A percentile compares a stretch with the other conserved stretches of the same genome.
Conservation (phyloP, 2,329 filamentous ascomycete genomes). For the Neurospora crassa region DNA sequence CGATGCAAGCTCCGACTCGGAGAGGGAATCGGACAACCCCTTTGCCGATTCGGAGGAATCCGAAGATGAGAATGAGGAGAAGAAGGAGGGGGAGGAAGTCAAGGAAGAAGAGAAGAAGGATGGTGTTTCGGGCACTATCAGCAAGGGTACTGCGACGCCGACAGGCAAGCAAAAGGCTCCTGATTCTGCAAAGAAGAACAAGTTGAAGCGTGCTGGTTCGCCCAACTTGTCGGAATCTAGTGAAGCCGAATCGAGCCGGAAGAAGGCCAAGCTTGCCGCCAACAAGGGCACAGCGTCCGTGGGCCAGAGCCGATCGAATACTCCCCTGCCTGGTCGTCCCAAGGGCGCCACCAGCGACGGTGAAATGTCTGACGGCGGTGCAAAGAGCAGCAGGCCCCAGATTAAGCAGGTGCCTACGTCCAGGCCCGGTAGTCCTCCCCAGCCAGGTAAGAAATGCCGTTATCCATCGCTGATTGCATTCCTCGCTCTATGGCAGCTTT, state of each 20-base stretch:
- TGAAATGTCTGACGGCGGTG: constrained; percentile 51
- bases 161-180: constrained; percentile 36
- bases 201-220: constrained; percentile 76
- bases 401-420: constrained; percentile 44
- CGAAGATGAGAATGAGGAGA: constrained; percentile 42
- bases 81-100: constrained; percentile 54
- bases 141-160: constrained; percentile 57
- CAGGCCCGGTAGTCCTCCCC: constrained; percentile 51
- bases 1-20: constrained; percentile 62
- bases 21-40: constrained; percentile 26
- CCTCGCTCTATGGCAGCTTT: background rate
- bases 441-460: constrained; percentile 26
- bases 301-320: constrained; percentile 43
- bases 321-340: constrained; percentile 40
- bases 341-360: constrained; percentile 57
- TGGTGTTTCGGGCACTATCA: constrained; percentile 43
- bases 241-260: constrained; percentile 78
- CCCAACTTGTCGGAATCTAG: constrained; percentile 84
- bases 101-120: constrained; percentile 52
- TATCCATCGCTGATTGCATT: background rate
- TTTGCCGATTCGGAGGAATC: constrained; percentile 41
- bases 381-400: constrained; percentile 31
- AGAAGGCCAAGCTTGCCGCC: constrained; percentile 55
- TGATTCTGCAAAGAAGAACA: constrained; percentile 44
- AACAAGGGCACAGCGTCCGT: constrained; percentile 35